phyloP scores from a whole-genome alignment of 371 early-diverging fungal genomes.

The Capniomyces stellatus region DNA sequence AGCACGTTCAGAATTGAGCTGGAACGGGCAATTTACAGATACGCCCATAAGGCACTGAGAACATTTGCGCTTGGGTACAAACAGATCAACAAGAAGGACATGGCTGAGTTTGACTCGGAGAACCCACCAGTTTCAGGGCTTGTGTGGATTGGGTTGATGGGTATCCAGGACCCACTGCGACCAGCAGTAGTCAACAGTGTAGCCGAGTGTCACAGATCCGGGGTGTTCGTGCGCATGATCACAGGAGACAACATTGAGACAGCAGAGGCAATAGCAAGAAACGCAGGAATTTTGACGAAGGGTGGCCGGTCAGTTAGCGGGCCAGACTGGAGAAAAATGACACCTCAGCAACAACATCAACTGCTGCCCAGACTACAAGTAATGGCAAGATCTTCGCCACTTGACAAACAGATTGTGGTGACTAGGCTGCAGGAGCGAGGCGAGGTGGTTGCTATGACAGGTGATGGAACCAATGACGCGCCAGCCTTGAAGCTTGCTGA shows the following conservation, averaged over 20 bases:
- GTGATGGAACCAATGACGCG: conserved; percentile 96
- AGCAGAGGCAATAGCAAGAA: conserved; percentile 72
- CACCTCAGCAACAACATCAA: conserved; percentile 54
- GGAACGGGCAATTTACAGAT: conserved; percentile 40
- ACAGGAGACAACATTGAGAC: conserved; percentile 91
- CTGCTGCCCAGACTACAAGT: conserved; percentile 76
- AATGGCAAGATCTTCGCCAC: conserved; percentile 79
- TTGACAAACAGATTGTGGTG: conserved; percentile 87
- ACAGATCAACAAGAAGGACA: conserved; percentile 33
- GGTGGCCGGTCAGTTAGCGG: conserved; percentile 78
- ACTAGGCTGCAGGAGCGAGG: conserved; percentile 61
- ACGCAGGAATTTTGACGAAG: conserved; percentile 68
- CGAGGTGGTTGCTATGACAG: conserved; percentile 90
- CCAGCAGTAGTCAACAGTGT: conserved; percentile 75
- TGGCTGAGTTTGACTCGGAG: conserved; percentile 13
- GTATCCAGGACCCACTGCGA: conserved; percentile 85
- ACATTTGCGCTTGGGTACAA: conserved; percentile 74
- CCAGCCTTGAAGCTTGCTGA: conserved; percentile 90
- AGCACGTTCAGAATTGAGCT: conserved; percentile 26
- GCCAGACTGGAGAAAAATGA: conserved; percentile 60
- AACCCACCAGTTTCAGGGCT: conserved; percentile 38
- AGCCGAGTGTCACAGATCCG: conserved; percentile 59
- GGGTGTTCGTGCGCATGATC: conserved; percentile 90
- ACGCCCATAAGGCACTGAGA: conserved; percentile 69
- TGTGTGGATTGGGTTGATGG: conserved; percentile 61